Conservation (phyloP, 345 rosid genomes). For the Populus tremula region DNA sequence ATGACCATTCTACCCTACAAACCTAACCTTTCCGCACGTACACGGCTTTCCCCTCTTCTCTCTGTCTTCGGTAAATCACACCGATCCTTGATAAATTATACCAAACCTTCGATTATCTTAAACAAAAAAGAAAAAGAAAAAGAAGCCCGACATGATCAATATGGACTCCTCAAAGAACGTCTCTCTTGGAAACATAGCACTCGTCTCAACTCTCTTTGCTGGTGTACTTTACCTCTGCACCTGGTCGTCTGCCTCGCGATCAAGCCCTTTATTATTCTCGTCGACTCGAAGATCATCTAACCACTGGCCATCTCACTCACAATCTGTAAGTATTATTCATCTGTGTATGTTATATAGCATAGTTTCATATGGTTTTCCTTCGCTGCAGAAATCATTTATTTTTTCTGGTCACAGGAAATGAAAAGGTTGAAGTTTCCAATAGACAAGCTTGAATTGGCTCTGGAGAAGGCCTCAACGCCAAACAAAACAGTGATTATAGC, state of each 20-base stretch:
- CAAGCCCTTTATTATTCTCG: conserved; percentile 19
- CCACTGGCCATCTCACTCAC: background rate
- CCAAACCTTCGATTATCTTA: background rate
- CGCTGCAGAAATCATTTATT: background rate
- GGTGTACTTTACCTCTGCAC: conserved; percentile 36
- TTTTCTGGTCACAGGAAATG: background rate
- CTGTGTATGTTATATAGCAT: no score
- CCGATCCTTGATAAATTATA: background rate
- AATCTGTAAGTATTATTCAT: conserved; percentile 26
- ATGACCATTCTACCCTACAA: background rate
- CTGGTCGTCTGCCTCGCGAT: conserved; percentile 22
- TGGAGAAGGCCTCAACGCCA: conserved; percentile 47
- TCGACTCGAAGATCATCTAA: background rate
- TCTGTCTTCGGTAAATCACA: background rate
- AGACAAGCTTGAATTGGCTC: conserved; percentile 45
- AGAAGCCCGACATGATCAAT: background rate
- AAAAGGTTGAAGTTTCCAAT: conserved; percentile 3
- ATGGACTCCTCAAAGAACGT: conserved; percentile 29
- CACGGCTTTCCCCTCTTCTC: background rate
- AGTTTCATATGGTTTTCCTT: background rate
- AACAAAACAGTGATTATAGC: conserved; percentile 29
- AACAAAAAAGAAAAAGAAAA: background rate
- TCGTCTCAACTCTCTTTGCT: conserved; percentile 32
- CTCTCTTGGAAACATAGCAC: conserved; percentile 14
- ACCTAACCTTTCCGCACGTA: background rate